phyloP scores from a whole-genome alignment of 768 basidiomycete genomes.

The Suillus occidentalis region DNA sequence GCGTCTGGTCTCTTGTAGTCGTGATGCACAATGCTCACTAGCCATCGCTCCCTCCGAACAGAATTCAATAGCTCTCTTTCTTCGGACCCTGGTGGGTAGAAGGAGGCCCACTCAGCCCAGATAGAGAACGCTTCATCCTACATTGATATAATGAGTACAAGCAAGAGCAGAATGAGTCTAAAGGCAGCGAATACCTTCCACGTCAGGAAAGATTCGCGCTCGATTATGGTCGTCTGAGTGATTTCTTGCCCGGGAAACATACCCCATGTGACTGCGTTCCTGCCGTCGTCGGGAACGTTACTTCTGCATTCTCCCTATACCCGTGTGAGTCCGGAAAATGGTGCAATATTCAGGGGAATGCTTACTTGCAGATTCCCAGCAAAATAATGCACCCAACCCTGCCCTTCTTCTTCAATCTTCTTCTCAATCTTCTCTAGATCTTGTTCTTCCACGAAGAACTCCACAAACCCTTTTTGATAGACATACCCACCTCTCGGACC shows the following conservation, averaged over 20 bases:
- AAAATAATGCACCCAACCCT: slow-evolving; percentile 80
- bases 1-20: slow-evolving; percentile 80
- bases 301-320: slow-evolving; percentile 73
- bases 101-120: slow-evolving; percentile 92
- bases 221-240: slow-evolving; percentile 94
- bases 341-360: background rate
- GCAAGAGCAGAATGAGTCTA: background rate
- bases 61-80: slow-evolving; percentile 73
- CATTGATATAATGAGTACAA: slow-evolving; percentile 8
- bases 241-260: slow-evolving; percentile 97
- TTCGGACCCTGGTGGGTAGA: slow-evolving; percentile 74
- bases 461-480: slow-evolving; percentile 96
- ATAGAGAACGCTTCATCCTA: slow-evolving; percentile 97
- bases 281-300: slow-evolving; percentile 74
- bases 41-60: slow-evolving; percentile 76
- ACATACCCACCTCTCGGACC: slow-evolving; percentile 92
- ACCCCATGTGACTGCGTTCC: slow-evolving; percentile 98
- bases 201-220: slow-evolving; percentile 88
- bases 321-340: background rate
- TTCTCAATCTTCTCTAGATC: slow-evolving; percentile 62
- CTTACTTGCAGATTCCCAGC: slow-evolving; percentile 77
- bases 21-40: slow-evolving; percentile 91
- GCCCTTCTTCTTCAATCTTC: slow-evolving; percentile 51
- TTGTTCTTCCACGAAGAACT: slow-evolving; percentile 79
- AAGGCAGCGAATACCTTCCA: slow-evolving; percentile 76